Percentiles rank a stretch among this genome's conserved stretches.
Conservation (phyloP, 139 green algal species). For the Trebouxia sp. region DNA sequence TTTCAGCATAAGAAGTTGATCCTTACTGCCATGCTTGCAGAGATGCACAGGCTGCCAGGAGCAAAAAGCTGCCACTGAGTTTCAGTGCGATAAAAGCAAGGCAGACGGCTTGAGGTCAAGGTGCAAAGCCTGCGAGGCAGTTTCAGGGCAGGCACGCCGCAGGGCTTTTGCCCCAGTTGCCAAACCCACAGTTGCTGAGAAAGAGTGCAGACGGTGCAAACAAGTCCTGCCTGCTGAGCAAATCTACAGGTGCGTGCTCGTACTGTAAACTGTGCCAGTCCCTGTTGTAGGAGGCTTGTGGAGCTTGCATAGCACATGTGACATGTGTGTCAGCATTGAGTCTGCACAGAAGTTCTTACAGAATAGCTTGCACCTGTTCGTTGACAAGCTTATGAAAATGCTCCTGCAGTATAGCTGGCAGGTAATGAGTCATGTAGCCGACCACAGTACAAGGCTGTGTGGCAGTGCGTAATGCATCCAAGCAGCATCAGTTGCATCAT, state of each 20-base stretch:
- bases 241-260: background rate
- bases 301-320: too few relatives aligned
- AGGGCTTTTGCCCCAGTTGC: background rate
- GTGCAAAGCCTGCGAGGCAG: conserved; percentile 10
- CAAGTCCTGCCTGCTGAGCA: background rate
- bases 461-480: too few relatives aligned
- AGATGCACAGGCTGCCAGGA: background rate
- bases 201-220: background rate
- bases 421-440: too few relatives aligned
- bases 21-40: conserved; percentile 28
- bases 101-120: background rate
- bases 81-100: conserved; percentile 26
- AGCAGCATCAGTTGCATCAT: too few relatives aligned
- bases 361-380: too few relatives aligned
- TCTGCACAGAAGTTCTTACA: too few relatives aligned
- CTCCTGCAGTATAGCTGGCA: too few relatives aligned
- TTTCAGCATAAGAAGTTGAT: background rate
- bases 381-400: too few relatives aligned
- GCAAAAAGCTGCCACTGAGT: conserved; percentile 5
- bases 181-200: background rate
- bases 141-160: background rate
- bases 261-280: too few relatives aligned
- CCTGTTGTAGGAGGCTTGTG: too few relatives aligned
- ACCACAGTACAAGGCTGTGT: too few relatives aligned
- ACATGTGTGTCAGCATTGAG: too few relatives aligned